phyloP scores from a whole-genome alignment of 2,329 filamentous ascomycete genomes.

The Cercospora brassicicola region DNA sequence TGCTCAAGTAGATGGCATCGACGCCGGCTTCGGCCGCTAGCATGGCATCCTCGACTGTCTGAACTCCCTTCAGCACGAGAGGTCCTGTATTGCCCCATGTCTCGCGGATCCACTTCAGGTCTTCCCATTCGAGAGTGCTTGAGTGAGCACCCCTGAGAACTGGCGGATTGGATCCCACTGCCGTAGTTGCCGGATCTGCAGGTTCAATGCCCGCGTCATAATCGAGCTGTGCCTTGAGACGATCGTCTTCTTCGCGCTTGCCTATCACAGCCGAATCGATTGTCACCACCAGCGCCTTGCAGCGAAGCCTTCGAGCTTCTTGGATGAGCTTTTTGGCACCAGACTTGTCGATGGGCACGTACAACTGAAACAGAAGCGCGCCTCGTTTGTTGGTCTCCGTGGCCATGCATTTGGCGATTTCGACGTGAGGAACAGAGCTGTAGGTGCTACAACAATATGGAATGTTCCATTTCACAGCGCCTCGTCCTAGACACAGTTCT shows the following conservation, averaged over 20 bases:
- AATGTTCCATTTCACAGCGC: not conserved
- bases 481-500: not conserved
- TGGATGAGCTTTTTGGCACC: not conserved
- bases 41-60: conserved; percentile 44
- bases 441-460: not conserved
- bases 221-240: conserved; percentile 43
- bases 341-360: not conserved
- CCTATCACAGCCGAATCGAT: conserved; percentile 38
- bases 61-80: conserved; percentile 39
- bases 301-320: conserved; percentile 25
- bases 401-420: not conserved
- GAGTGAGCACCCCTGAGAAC: not conserved
- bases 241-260: conserved; percentile 21
- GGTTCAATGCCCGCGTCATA: conserved; percentile 37
- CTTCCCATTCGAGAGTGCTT: conserved; percentile 42
- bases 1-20: conserved; percentile 45
- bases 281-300: conserved; percentile 35
- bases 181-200: not conserved
- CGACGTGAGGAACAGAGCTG: not conserved
- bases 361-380: not conserved
- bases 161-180: not conserved
- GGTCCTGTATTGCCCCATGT: not conserved
- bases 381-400: not conserved
- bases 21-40: conserved; percentile 41
- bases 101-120: conserved; percentile 15